Conservation (phyloP, 1,284 basidiomycete species). For the Austroboletus niveus region DNA sequence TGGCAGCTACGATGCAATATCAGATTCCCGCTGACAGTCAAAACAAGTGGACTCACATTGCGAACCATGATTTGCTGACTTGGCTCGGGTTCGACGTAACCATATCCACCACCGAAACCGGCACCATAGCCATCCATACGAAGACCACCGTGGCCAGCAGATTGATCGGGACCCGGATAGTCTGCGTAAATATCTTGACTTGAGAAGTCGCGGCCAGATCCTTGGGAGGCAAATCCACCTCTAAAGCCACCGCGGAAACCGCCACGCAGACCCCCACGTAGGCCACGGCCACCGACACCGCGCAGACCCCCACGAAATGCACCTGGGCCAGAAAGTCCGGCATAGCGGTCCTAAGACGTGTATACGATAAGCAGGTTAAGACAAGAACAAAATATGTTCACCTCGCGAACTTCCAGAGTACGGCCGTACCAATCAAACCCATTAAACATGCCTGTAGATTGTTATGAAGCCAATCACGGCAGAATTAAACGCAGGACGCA, state of each 20-base stretch:
- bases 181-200: constrained; percentile 79
- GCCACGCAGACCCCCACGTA: constrained; percentile 52
- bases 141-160: constrained; percentile 47
- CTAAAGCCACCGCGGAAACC: constrained; percentile 55
- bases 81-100: constrained; percentile 62
- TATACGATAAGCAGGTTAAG: constrained; percentile 4
- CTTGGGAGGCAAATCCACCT: constrained; percentile 54
- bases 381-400: constrained; percentile 31
- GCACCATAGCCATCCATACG: constrained; percentile 48
- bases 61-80: constrained; percentile 97
- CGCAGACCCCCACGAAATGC: constrained; percentile 64
- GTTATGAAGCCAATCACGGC: constrained; percentile 1
- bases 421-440: constrained; percentile 94
- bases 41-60: constrained; percentile 66
- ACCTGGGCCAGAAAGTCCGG: constrained; percentile 69
- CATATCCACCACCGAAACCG: constrained; percentile 29
- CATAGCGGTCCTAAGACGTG: constrained; percentile 77
- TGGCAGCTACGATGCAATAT: constrained; percentile 62
- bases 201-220: constrained; percentile 68
- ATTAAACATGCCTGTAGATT: constrained; percentile 78
- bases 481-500: constrained; percentile 38
- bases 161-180: constrained; percentile 76
- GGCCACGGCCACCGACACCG: constrained; percentile 41
- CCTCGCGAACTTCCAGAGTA: constrained; percentile 90
- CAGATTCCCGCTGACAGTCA: background rate